Evolutionary conservation across 202 grass and related monocot genomes (phyloP), one percentile per base, ranked within the genome.

Genomic region (Digitaria exilis): DNA sequence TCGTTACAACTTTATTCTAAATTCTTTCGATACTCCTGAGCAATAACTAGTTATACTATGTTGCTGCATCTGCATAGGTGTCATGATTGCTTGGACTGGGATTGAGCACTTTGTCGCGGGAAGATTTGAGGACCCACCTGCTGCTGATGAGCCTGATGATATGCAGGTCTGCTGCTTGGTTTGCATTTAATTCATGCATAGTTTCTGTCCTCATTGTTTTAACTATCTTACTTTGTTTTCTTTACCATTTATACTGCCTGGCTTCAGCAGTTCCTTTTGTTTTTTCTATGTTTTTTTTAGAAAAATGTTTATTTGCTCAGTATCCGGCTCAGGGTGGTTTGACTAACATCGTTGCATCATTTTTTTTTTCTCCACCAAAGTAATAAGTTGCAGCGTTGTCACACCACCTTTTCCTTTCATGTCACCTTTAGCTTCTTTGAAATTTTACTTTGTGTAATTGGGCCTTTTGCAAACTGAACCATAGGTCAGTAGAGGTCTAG

Each of bases 11-110:
- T 65, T 72, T 66, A 22, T 48, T 78, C 7, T 66, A 26, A 65
- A 13, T 79, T 76, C 12, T 80, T 75, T 48, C 25, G 19, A 65
- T 85, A 41, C 72, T 44, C 44, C 4, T 80, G 56, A 63, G 55
- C 7, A 57, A 71, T 77, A 29, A 75, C 66, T 24, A 75, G 29
- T 79, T 79, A 25, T 71, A 17, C 31, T 84, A 52, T 61, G 14
- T 52, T 83, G 34, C 49, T 74, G 21, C 50, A 18, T 88, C 75
- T 74, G 70, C 42, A 59, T 82, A 98, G 95, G 92, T 43, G 95
- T 95, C 42, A 98, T 98, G 95, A 91, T 98, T 89, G 95, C 95
- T 90, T 98, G 95, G 92, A 93, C 95, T 69, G 95, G 95, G 67
- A 93, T 98, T 65, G 95, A 98, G 87, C 92, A 95, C 78, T 98